Base-by-base conservation (phyloP, 2,329 filamentous ascomycete genomes). In the Sphaceloma murrayae region DNA sequence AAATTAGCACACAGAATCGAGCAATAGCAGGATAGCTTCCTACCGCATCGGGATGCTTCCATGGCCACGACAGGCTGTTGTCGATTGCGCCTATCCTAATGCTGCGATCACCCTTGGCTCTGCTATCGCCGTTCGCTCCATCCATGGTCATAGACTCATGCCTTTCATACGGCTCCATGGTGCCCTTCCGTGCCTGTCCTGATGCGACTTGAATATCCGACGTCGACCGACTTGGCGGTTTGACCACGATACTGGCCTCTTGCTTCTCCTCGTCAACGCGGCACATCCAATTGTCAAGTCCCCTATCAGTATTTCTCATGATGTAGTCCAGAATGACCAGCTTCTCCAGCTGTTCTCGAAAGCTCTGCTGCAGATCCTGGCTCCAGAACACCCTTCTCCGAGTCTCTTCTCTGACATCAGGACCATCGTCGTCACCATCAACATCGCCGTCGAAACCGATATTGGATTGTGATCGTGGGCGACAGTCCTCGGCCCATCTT, bases 271-370 rank as follows among this genome's bases (percentile, higher is more conserved):
- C 85, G 62, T 98, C 88, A 22, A 98, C 85, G 62, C 86, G 91
- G 59, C 98, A 87, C 91, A 98, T 98, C 91, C 91, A 98, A 56
- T 98, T 98, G 61, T 98, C 91, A 46, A 95, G 70, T 1, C 91
- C 91, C 64, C 91, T 77, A 61, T 98, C 91, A 1, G 91, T 98
- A 59, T 98, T 98, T 47, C 91, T 78, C 91, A 98, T 98, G 51
- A 98, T 94, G 61, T 98, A 98, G 64, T 98, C 91, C 52, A 98
- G 65, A 56, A 98, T 94, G 16, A 98, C 93, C 5, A 98, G 71
- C 63, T 95, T 96, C 66, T 98, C 91, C 36, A 98, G 72, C 65
- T 96, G 85, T 62, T 98, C 91, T 27, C 91, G 73, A 60, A 98
- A 94, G 0, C 85, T 83, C 61, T 94, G 85, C 59, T 96, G 93